Base-by-base conservation (phyloP, 2,329 filamentous ascomycete genomes). In the Neonectria magnoliae region DNA sequence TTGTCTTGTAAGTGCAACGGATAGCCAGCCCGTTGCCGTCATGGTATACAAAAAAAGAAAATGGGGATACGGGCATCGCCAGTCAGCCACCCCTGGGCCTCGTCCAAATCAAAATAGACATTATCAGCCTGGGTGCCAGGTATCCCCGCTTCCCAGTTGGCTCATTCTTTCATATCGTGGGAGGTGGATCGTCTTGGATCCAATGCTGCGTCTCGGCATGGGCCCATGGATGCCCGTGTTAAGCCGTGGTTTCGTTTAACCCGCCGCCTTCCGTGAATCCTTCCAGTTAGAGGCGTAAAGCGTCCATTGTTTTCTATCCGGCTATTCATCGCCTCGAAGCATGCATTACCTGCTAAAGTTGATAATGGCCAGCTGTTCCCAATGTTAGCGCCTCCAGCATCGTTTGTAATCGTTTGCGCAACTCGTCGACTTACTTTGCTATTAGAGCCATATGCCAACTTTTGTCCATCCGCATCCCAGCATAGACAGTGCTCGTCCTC, bases 401-500 rank as follows among this genome's bases (percentile, higher is more conserved):
- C 16, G 4, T 31, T 27, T 16, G 31, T 11, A 16, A 7, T 14
- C 25, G 22, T 27, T 14, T n/a, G 16, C 7, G 20, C n/a, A 6
- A 8, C 22, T 9, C n/a, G 18, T 59, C 13, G 18, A 84, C 87
- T 76, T 82, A 90, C 88, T 74, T 85, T 80, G 70, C 84, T 90
- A 70, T 89, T 90, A 6, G 86, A 84, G 16, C 88, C 88, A 74
- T 90, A 90, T 0, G 88, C 88, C 62, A 91, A 79, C 70, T 87
- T 89, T 66, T 87, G 84, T 5, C 88, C 88, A 55, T 84, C 84
- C 5, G 84, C 81, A 76, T 90, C 88, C 88, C 88, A 91, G 68
- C 84, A 85, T 18, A 90, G 74, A 60, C 86, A 89, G 70, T 90
- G 86, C 65, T 86, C 84, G 50, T 89, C 85, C 68, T 89, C 87